Conservation (phyloP, 2,329 filamentous ascomycete genomes). For the Fusarium aywerte region DNA sequence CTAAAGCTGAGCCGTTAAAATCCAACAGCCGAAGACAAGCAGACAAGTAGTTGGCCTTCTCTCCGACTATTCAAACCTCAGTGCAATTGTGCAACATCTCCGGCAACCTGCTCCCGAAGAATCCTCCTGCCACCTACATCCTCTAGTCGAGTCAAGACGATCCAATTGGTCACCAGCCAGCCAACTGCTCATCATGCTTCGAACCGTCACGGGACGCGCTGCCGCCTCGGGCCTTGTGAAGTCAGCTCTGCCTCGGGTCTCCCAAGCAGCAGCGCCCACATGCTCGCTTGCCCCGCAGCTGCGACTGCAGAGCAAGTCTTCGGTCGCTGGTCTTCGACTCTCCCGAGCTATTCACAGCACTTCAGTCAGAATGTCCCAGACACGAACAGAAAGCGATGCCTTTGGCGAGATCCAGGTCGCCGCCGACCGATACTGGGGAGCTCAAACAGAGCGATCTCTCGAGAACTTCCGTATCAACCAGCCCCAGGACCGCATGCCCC, state of each 20-base stretch:
- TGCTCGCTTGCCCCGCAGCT: slow-evolving; percentile 44
- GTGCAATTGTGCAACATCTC: slow-evolving; percentile 14
- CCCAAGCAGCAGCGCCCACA: slow-evolving; percentile 41
- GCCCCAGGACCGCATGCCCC: slow-evolving; percentile 97
- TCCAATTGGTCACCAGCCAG: slow-evolving; percentile 41
- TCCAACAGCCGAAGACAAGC: slow-evolving; percentile 26
- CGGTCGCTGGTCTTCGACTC: slow-evolving; percentile 34
- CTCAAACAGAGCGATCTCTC: slow-evolving; percentile 94
- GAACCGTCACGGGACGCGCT: slow-evolving; percentile 44
- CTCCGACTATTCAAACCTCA: slow-evolving; percentile 5
- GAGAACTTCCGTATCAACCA: slow-evolving; percentile 99
- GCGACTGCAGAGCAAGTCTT: slow-evolving; percentile 36
- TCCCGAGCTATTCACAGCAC: slow-evolving; percentile 56
- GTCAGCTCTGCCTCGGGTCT: slow-evolving; percentile 43
- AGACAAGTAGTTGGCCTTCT: slow-evolving; percentile 24
- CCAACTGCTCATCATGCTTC: slow-evolving; percentile 44
- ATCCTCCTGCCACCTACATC: slow-evolving; percentile 5
- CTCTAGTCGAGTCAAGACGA: slow-evolving; percentile 6
- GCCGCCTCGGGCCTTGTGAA: slow-evolving; percentile 43
- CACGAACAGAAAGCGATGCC: slow-evolving; percentile 92
- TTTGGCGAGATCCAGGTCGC: slow-evolving; percentile 96
- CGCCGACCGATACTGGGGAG: slow-evolving; percentile 97
- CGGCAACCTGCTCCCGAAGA: slow-evolving; percentile 3
- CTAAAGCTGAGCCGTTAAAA: slow-evolving; percentile 32
- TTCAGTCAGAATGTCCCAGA: slow-evolving; percentile 62